phyloP scores from a whole-genome alignment of 202 grass and related monocot genomes.

The Musa balbisiana region DNA sequence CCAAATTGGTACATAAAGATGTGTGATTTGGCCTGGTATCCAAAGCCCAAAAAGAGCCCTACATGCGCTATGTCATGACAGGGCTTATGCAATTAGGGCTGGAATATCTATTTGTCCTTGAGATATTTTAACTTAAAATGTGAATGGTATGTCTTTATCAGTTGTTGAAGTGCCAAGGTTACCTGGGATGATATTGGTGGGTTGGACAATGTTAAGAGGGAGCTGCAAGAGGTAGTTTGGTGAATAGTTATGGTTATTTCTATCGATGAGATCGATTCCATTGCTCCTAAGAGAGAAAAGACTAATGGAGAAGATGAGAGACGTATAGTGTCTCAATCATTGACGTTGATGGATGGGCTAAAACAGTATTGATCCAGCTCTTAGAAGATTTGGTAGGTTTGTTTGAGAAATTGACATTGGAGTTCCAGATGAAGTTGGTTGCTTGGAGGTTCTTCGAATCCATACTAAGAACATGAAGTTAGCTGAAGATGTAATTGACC shows the following conservation, averaged over 20 bases:
- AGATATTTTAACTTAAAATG: background rate
- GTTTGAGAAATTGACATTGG: conserved; percentile 42
- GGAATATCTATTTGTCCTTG: background rate
- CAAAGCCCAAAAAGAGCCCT: too few species aligned
- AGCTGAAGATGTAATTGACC: conserved; percentile 5
- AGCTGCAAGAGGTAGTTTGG: conserved; percentile 31
- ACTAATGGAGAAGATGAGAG: conserved; percentile 41
- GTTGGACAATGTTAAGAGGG: conserved; percentile 39
- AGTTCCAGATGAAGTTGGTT: conserved; percentile 34
- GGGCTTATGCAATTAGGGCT: too few species aligned
- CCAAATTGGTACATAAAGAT: too few species aligned
- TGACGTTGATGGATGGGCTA: conserved; percentile 38
- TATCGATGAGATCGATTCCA: conserved; percentile 36
- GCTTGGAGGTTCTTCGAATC: conserved; percentile 32
- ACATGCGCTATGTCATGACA: too few species aligned
- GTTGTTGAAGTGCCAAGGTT: conserved; percentile 45
- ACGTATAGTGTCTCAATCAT: conserved; percentile 35
- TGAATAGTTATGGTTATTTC: conserved; percentile 12
- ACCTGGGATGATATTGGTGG: conserved; percentile 40
- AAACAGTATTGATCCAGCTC: conserved; percentile 45
- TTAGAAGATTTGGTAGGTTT: conserved; percentile 35
- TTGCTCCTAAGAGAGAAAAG: conserved; percentile 36
- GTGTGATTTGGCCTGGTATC: too few species aligned
- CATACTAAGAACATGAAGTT: conserved; percentile 41
- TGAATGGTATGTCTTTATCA: background rate